Evolutionary conservation across 78 protist genomes (phyloP), one percentile per base, ranked within the genome.

Genomic region (slime mould (Dictyostelium discoideum)): DNA sequence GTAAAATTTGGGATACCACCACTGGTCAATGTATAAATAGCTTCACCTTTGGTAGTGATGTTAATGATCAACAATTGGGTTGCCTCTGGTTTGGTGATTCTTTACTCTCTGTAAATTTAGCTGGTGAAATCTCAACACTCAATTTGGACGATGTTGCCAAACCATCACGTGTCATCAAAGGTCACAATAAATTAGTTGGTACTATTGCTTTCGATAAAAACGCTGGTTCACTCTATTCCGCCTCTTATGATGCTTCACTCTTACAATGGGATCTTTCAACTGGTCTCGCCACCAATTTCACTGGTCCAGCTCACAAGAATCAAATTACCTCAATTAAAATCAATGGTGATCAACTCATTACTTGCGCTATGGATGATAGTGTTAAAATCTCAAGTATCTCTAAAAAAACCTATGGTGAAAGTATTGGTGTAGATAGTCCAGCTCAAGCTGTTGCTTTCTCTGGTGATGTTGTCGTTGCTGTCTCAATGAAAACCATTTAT

Each of bases 11-110:
- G 98, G 96, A 96, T 50, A 37, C 93, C 18, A 90, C 79, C n/a
- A 85, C 85, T 57, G 97, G 96, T 86, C 73, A 57, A 26, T 95
- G 93, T 60, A 10, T 84, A 8, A 78, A 73, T 44, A 90, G 94
- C 2, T 95, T 95, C 24, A 86, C 87, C 0, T 84, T 85, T 60
- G 95, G 97, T 46, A 32, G 13, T 42, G 89, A 74, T 44, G 69
- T 84, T 26, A 95, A 97, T 3, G 96, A 95, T 92, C 97, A 96
- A 96, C 99, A 98, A 93, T 22, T 97, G 14, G 99, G 98, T 72
- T 87, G 97, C 95, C 95, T 98, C 67, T 97, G 98, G 98, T 46
- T 57, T 8, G 97, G 97, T 24, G 85, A 87, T 26, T 8, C 79
- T 20, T 26, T 98, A 32, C 18, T 98, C 32, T 84, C 99, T 3